Conservation (phyloP, 1,284 basidiomycete genomes). For the Marasmius oreades region DNA sequence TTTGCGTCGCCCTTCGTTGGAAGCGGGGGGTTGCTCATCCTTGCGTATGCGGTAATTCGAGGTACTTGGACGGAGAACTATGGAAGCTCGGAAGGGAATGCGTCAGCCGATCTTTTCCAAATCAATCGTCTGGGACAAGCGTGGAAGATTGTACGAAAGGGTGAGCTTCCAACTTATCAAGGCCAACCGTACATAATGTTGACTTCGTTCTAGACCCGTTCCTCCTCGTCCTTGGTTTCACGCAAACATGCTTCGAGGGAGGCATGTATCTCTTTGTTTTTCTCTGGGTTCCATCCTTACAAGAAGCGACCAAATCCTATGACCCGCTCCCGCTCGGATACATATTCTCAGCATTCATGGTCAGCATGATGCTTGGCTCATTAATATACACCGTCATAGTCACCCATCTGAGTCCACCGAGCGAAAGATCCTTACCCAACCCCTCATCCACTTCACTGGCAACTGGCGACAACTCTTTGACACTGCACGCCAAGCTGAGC, state of each 20-base stretch:
- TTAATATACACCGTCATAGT: slow-evolving; percentile 59
- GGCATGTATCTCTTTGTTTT: slow-evolving; percentile 84
- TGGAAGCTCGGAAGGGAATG: slow-evolving; percentile 37
- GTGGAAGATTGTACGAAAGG: slow-evolving; percentile 53
- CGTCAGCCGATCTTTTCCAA: slow-evolving; percentile 42
- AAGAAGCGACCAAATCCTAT: slow-evolving; percentile 46
- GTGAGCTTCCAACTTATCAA: slow-evolving; percentile 30
- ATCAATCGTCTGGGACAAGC: slow-evolving; percentile 51
- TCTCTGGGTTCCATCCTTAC: slow-evolving; percentile 72
- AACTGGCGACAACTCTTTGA: slow-evolving; percentile 29
- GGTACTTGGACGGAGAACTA: slow-evolving; percentile 66
- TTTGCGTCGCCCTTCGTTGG: slow-evolving; percentile 65
- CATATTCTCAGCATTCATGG: slow-evolving; percentile 77
- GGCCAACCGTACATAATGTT: background rate
- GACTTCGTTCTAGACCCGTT: slow-evolving; percentile 42
- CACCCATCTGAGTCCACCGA: slow-evolving; percentile 31
- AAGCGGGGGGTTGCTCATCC: slow-evolving; percentile 49
- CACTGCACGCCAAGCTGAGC: slow-evolving; percentile 65
- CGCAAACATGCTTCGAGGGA: slow-evolving; percentile 76
- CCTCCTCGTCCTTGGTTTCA: slow-evolving; percentile 65
- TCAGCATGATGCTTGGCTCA: slow-evolving; percentile 76
- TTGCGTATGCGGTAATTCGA: slow-evolving; percentile 56
- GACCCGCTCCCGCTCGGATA: slow-evolving; percentile 60
- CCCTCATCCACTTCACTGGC: background rate
- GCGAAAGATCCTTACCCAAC: slow-evolving; percentile 28